Percentiles rank a stretch among this genome's conserved stretches.
Conservation (phyloP, 768 basidiomycete species). For the Serendipita sp. region DNA sequence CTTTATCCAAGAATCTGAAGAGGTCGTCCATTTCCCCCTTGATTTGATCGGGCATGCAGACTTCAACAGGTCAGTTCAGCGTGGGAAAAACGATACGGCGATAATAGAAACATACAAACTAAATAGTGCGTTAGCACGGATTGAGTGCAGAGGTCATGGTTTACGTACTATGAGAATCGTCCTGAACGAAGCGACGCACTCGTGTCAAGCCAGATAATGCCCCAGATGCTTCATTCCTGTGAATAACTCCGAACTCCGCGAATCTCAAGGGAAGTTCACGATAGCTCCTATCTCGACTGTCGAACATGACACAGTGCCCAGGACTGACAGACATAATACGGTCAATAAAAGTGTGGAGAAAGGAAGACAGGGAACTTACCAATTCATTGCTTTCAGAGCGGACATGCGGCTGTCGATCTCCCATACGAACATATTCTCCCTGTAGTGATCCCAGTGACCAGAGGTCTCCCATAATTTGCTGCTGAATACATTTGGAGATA, state of each 20-base stretch:
- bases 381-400: constrained; percentile 98
- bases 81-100: background rate
- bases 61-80: background rate
- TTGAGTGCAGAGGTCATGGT: background rate
- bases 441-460: constrained; percentile 96
- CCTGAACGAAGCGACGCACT: constrained; percentile 90
- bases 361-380: constrained; percentile 20
- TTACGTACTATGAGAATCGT: constrained; percentile 65
- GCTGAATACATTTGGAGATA: constrained; percentile 96
- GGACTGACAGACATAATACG: constrained; percentile 25
- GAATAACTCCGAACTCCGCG: constrained; percentile 93
- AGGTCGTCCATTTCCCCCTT: constrained; percentile 70
- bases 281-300: constrained; percentile 83
- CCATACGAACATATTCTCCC: constrained; percentile 93
- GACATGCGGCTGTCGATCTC: constrained; percentile 93
- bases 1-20: constrained; percentile 89
- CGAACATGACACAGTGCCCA: constrained; percentile 92
- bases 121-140: background rate
- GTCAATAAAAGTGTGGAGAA: background rate
- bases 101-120: background rate
- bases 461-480: constrained; percentile 95
- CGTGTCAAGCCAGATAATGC: constrained; percentile 86
- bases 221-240: constrained; percentile 91
- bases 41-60: constrained; percentile 33
- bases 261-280: constrained; percentile 92